Percentiles rank a stretch among this genome's conserved stretches.
These are phyloP conservation scores for Sophora flavescens DNA, from an alignment of 306 rosid genomes.

Conservation along the genomic window DNA sequence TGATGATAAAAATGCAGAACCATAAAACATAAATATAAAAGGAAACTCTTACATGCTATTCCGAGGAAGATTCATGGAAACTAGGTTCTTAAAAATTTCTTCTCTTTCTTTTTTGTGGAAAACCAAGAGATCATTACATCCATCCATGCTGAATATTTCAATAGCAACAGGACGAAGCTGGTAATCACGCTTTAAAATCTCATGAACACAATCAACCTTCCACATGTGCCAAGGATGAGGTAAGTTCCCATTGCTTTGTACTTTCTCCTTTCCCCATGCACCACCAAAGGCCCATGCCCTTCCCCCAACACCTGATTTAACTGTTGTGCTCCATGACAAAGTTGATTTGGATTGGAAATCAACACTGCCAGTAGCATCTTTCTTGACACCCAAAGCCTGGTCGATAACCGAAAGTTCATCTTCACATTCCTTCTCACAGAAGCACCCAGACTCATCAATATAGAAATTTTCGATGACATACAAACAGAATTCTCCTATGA, in stretches of 20 bases:
- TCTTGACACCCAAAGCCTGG: conserved; percentile 98
- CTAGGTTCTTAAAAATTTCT: conserved; percentile 86
- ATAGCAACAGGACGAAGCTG: conserved; percentile 99
- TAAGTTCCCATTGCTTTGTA: conserved; percentile 77
- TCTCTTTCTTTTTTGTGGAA: conserved; percentile 99
- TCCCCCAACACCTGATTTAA: conserved; percentile 83
- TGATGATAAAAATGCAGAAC: conserved; percentile 27
- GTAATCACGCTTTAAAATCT: conserved; percentile 98
- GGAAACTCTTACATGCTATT: conserved; percentile 84
- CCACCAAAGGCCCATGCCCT: conserved; percentile 99
- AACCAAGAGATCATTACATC: conserved; percentile 96
- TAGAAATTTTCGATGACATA: conserved; percentile 97
- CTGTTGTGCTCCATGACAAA: conserved; percentile 70
- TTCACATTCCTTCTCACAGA: conserved; percentile 91
- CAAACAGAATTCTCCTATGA: conserved; percentile 88
- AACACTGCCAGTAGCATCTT: conserved; percentile 66
- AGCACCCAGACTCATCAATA: conserved; percentile 84
- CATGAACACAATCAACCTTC: conserved; percentile 98
- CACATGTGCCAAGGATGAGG: conserved; percentile 99
- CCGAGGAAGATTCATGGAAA: conserved; percentile 97
- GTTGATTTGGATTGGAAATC: conserved; percentile 93
- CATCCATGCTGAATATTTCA: conserved; percentile 99
- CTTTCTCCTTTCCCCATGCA: conserved; percentile 99
- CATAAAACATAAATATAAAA: conserved; percentile 34
- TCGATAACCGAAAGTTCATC: conserved; percentile 95